These are phyloP conservation scores for Hura crepitans DNA, from an alignment of 441 rosid species.

Conservation along the genomic window DNA sequence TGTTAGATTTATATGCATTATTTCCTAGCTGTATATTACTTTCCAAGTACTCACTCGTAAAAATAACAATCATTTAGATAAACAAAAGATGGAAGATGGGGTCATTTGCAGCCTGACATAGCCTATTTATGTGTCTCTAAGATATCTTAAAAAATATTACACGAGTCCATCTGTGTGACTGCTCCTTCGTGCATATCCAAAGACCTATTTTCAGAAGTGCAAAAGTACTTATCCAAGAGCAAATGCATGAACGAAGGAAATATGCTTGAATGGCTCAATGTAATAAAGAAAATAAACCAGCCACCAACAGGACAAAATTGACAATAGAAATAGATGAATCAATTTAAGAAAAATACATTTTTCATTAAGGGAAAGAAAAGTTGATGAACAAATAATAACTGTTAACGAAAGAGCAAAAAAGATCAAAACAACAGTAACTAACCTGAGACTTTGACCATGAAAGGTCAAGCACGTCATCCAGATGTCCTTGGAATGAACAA, in stretches of 20 bases:
- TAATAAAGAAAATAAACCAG: neutral
- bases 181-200: neutral
- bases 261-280: conserved; percentile 3
- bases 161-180: neutral
- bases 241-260: neutral
- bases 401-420: neutral
- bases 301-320: neutral
- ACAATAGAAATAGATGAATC: neutral
- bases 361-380: neutral
- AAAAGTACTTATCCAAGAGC: neutral
- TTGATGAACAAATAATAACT: neutral
- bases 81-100: neutral
- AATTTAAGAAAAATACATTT: neutral
- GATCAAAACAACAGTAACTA: conserved; percentile 18
- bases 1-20: neutral
- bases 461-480: conserved; percentile 70
- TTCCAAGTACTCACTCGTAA: neutral
- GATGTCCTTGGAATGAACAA: conserved; percentile 75
- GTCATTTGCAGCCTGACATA: neutral
- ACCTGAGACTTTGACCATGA: conserved; percentile 92
- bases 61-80: neutral
- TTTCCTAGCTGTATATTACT: conserved; percentile 1
- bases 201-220: neutral
- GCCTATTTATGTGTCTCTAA: neutral
- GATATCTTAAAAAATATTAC: neutral